Conservation (phyloP, 2,329 filamentous ascomycete genomes). For the Escovopsis weberi region DNA sequence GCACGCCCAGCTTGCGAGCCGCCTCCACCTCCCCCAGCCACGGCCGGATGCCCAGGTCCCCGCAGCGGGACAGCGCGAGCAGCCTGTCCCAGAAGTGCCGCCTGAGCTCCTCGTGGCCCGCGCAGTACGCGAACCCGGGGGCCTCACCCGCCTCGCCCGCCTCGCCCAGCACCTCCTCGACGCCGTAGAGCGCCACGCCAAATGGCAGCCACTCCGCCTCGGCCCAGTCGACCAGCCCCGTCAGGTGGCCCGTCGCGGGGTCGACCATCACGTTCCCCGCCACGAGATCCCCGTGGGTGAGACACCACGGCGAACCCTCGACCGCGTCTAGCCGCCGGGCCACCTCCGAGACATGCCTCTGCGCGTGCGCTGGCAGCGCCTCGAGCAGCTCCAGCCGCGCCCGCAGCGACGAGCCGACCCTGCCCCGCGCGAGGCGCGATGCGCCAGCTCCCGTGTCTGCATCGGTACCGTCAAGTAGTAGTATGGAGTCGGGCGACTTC, state of each 20-base stretch:
- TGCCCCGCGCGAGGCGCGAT: slow-evolving; percentile 11
- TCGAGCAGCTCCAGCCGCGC: slow-evolving; percentile 24
- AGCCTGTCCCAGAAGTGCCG: slow-evolving; percentile 34
- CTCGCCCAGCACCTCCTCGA: slow-evolving; percentile 42
- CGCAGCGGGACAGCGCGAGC: slow-evolving; percentile 8
- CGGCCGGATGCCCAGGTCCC: background rate
- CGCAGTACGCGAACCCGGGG: slow-evolving; percentile 28
- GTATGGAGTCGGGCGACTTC: background rate
- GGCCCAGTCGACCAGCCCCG: slow-evolving; percentile 48
- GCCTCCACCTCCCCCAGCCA: slow-evolving; percentile 7
- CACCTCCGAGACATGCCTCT: slow-evolving; percentile 13
- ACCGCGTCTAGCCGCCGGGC: slow-evolving; percentile 16
- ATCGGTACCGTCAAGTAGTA: background rate
- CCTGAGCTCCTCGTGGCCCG: slow-evolving; percentile 27
- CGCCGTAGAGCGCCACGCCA: slow-evolving; percentile 43
- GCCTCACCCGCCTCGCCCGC: background rate
- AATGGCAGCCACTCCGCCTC: slow-evolving; percentile 48
- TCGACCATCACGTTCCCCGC: slow-evolving; percentile 42
- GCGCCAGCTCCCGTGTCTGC: no score
- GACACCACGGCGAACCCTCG: slow-evolving; percentile 33
- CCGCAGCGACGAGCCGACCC: slow-evolving; percentile 26
- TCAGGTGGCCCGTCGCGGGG: slow-evolving; percentile 26
- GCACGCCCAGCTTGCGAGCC: slow-evolving; percentile 33
- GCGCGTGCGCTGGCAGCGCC: slow-evolving; percentile 17
- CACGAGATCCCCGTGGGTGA: slow-evolving; percentile 48